Conservation (phyloP, 2,329 filamentous ascomycete genomes). For the Tolypocladium paradoxum region DNA sequence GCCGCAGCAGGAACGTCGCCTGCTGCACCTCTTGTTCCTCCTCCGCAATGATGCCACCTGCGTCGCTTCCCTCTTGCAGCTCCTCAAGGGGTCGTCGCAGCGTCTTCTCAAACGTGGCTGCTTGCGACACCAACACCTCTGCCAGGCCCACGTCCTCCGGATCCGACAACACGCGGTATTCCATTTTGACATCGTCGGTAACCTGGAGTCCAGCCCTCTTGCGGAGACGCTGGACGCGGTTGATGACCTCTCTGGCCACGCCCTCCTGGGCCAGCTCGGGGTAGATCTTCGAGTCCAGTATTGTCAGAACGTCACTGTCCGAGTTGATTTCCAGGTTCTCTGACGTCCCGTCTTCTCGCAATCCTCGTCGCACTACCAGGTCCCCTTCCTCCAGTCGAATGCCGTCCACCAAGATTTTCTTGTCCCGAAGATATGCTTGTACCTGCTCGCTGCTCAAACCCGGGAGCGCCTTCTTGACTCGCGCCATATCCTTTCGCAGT, state of each 20-base stretch:
- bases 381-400: slow-evolving; percentile 77
- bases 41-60: slow-evolving; percentile 51
- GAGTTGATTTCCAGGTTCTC: slow-evolving; percentile 77
- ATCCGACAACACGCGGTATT: slow-evolving; percentile 73
- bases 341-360: slow-evolving; percentile 61
- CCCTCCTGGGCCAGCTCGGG: slow-evolving; percentile 83
- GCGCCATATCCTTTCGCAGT: slow-evolving; percentile 86
- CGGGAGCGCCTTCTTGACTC: slow-evolving; percentile 84
- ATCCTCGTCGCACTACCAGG: slow-evolving; percentile 62
- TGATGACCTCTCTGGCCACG: slow-evolving; percentile 82
- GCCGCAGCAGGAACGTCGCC: slow-evolving; percentile 65
- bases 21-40: slow-evolving; percentile 82
- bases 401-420: slow-evolving; percentile 72
- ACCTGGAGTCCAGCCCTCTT: slow-evolving; percentile 88
- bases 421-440: slow-evolving; percentile 62
- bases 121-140: slow-evolving; percentile 58
- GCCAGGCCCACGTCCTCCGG: slow-evolving; percentile 66
- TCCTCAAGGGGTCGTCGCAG: slow-evolving; percentile 63
- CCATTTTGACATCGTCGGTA: slow-evolving; percentile 93
- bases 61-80: slow-evolving; percentile 11
- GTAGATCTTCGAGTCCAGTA: slow-evolving; percentile 75
- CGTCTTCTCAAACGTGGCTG: slow-evolving; percentile 61
- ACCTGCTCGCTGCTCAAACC: slow-evolving; percentile 69
- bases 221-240: slow-evolving; percentile 80
- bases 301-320: slow-evolving; percentile 80